Percentiles rank a stretch among this genome's conserved stretches.
Conservation (phyloP, 352 stramenopile genomes). For the Phytophthora sojae region DNA sequence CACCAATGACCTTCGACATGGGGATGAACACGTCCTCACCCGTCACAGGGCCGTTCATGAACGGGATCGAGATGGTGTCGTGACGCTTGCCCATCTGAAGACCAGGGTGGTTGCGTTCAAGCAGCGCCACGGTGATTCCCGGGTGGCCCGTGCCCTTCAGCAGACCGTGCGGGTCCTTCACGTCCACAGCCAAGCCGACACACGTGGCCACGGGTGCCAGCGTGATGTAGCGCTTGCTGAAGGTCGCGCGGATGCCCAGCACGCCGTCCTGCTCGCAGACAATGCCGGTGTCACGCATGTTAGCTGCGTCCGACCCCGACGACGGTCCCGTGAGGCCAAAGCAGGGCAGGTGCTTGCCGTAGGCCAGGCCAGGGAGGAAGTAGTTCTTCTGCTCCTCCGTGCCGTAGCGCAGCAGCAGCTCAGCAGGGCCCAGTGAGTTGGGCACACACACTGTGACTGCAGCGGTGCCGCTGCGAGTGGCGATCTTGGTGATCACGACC, state of each 20-base stretch:
- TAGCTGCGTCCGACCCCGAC: slow-evolving; percentile 95
- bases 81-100: slow-evolving; percentile 96
- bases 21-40: slow-evolving; percentile 98
- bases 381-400: slow-evolving; percentile 97
- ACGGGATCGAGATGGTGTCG: slow-evolving; percentile 95
- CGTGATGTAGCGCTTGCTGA: slow-evolving; percentile 99
- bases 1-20: slow-evolving; percentile 97
- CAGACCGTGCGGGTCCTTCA: slow-evolving; percentile 95
- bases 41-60: slow-evolving; percentile 98
- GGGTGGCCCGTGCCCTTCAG: slow-evolving; percentile 94
- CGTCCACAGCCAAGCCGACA: slow-evolving; percentile 97
- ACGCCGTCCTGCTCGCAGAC: slow-evolving; percentile 96
- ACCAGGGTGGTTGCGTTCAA: slow-evolving; percentile 95
- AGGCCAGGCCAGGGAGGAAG: slow-evolving; percentile 93
- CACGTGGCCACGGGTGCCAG: slow-evolving; percentile 97
- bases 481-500: slow-evolving; percentile 94
- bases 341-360: slow-evolving; percentile 97
- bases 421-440: slow-evolving; percentile 97
- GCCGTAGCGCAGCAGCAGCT: slow-evolving; percentile 96
- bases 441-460: slow-evolving; percentile 96
- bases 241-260: slow-evolving; percentile 95
- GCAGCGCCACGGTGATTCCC: slow-evolving; percentile 96
- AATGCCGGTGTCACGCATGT: slow-evolving; percentile 94
- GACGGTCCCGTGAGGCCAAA: slow-evolving; percentile 97
- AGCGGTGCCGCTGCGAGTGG: slow-evolving; percentile 91